phyloP scores from a whole-genome alignment of 192 early-diverging fungal species.

The Podila horticola region DNA sequence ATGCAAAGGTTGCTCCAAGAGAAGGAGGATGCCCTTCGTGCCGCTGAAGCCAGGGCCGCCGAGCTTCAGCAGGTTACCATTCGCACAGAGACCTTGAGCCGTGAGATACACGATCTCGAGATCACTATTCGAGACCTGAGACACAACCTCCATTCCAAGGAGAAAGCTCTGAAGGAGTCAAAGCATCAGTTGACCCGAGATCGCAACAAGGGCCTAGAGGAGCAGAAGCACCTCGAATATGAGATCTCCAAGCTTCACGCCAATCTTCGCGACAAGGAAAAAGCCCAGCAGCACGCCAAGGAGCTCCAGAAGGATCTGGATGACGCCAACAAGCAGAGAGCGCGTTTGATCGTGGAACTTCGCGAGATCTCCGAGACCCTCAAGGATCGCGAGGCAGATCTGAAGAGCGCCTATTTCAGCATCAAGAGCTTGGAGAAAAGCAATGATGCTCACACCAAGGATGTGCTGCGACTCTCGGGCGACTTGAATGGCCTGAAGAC shows the following conservation, averaged over 20 bases:
- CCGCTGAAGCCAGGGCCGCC: slow-evolving; percentile 6
- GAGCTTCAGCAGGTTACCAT: slow-evolving; percentile 21
- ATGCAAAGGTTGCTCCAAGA: slow-evolving; percentile 24
- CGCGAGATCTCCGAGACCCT: slow-evolving; percentile 7
- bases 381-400: background rate
- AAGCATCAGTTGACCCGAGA: background rate
- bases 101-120: slow-evolving; percentile 28
- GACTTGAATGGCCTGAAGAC: slow-evolving; percentile 3
- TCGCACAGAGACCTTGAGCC: slow-evolving; percentile 18
- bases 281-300: slow-evolving; percentile 5
- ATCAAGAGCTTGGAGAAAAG: slow-evolving; percentile 13
- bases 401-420: slow-evolving; percentile 4
- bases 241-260: slow-evolving; percentile 14
- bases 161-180: slow-evolving; percentile 6
- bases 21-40: slow-evolving; percentile 24
- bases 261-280: slow-evolving; percentile 16
- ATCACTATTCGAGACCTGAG: slow-evolving; percentile 26
- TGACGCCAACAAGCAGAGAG: slow-evolving; percentile 13
- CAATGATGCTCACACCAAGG: slow-evolving; percentile 2
- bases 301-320: slow-evolving; percentile 16
- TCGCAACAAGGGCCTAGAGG: slow-evolving; percentile 2
- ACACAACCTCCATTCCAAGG: slow-evolving; percentile 3
- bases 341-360: slow-evolving; percentile 8
- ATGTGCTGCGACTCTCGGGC: background rate
- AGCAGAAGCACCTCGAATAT: slow-evolving; percentile 1